Base-by-base conservation (phyloP, 345 rosid genomes). In the Rhodomyrtus tomentosa region DNA sequence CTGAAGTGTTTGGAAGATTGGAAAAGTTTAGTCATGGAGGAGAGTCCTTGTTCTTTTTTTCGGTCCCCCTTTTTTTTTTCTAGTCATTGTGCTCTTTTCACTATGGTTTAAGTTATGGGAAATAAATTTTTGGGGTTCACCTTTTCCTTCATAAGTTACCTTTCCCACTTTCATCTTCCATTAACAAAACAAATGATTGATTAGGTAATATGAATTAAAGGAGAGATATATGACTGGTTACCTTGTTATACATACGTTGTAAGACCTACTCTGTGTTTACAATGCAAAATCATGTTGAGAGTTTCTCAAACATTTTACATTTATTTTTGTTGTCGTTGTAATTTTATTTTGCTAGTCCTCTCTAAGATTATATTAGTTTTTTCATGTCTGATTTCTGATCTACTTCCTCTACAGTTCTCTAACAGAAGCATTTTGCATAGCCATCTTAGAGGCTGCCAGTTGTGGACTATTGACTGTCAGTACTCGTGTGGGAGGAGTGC, bases 351-450 rank as follows among this genome's bases (percentile, higher is more conserved):
- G 20, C 27, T 48, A 10, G 53, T 81, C 22, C 6, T 36, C 15
- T 49, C 55, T 7, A 80, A 80, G 40, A 18, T 82, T 84, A 52
- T 55, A 20, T 40, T 16, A 38, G 49, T 36, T 42, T 81, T 22
- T 52, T 10, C 48, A 51, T 40, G 29, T 81, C 20, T 11, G 29
- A 45, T 29, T 36, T 22, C 82, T 10, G 3, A 86, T 73, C 68
- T 72, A 59, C 80, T 84, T 82, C 84, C 82, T 90, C 72, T 84
- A 42, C 95, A 97, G 99, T 91, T 97, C 98, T 85, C 91, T 97
- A 86, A 97, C 99, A 45, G 98, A 97, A 92, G 99, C 98, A 18
- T 97, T 97, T 89, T 97, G 98, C 95, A 97, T 97, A 88, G 98
- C 99, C 86, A 95, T 95, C 84, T 90, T 97, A 85, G 99, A 97